Conservation (phyloP, 169 alveolate species). For the Prorocentrum cordatum region DNA sequence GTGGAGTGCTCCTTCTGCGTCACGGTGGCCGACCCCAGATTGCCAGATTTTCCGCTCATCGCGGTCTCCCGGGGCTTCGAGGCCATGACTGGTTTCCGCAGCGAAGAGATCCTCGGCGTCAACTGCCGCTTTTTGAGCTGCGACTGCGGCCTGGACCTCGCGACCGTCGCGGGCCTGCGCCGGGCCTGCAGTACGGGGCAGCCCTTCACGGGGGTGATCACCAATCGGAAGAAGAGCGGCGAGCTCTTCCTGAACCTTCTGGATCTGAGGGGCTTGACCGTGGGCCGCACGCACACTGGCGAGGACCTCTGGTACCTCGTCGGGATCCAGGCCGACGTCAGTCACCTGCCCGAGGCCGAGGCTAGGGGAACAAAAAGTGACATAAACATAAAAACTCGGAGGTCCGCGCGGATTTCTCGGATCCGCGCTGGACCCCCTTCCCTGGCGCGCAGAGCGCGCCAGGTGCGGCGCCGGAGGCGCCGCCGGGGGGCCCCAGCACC, state of each 20-base stretch:
- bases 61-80: no score
- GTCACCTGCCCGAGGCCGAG: no score
- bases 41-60: no score
- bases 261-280: neutral
- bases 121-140: constrained; percentile 42
- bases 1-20: no score
- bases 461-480: no score
- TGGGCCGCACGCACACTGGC: neutral
- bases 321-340: constrained; percentile 63
- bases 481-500: no score
- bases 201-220: constrained; percentile 24
- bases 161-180: neutral
- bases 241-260: constrained; percentile 55
- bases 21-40: no score
- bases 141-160: neutral
- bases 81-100: neutral
- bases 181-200: constrained; percentile 1
- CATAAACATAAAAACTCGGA: no score
- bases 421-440: no score
- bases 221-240: constrained; percentile 42
- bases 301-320: constrained; percentile 56
- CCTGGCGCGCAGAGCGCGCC: no score
- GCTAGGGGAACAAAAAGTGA: no score
- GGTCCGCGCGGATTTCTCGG: no score
- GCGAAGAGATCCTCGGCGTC: constrained; percentile 42